Base-by-base conservation (phyloP, 192 early-diverging fungal genomes). In the Podila verticillata region DNA sequence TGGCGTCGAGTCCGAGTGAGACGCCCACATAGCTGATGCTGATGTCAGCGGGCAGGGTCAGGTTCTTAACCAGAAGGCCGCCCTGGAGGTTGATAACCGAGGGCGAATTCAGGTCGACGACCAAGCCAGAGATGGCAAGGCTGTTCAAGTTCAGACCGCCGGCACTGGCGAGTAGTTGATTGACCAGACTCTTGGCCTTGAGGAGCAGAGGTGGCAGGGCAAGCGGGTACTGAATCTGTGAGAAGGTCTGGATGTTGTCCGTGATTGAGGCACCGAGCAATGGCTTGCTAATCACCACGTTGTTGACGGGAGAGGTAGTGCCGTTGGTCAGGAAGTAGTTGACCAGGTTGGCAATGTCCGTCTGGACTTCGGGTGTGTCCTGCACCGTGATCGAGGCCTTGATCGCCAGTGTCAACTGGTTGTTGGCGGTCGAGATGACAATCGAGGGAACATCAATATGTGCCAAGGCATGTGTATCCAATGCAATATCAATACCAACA, bases 391-490 rank as follows among this genome's bases (percentile, higher is more conserved):
- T 59, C 1, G 56, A 4, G 17, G 77, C 77, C 77, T 80, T 66
- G 58, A 80, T 31, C 24, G 70, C 59, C 30, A 80, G 64, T 1
- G 64, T 72, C 51, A 80, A 51, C 61, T 72, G 48, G 60, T 64
- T 80, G 61, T 80, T 68, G 31, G 70, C 70, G 20, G 77, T 80
- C 35, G 65, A 48, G 51, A 80, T 80, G 22, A 61, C 63, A 47
- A 80, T 72, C 8, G 77, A 80, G n/a, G 77, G 77, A 26, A 80
- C 70, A 64, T 80, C 77, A 24, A 80, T 54, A 22, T 48, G 70
- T 35, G 77, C 77, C 19, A 80, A 28, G 32, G 70, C 60, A 64
- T 80, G 48, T 39, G 7, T 49, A 56, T 80, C 77, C 8, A 80
- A 47, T 31, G 77, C 77, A 22, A 80, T 59, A 12, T 80, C 77